A percentile compares a stretch with the other conserved stretches of the same genome.
Conservation (phyloP, 192 early-diverging fungal genomes). For the Coemansia sp. region DNA sequence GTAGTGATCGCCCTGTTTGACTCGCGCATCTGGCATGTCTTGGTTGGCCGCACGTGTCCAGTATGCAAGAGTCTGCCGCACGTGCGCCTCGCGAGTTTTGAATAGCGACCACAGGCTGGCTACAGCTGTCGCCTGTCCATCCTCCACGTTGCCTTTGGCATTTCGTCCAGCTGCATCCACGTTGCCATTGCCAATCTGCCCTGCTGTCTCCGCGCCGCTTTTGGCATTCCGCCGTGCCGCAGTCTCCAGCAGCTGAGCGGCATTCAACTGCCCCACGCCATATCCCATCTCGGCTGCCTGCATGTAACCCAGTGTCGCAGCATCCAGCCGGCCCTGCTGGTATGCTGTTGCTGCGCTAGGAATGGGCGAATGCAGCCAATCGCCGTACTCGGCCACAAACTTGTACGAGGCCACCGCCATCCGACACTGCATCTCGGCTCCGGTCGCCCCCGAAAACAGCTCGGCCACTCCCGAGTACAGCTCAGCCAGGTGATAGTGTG, state of each 20-base stretch:
- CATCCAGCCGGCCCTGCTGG: constrained; percentile 62
- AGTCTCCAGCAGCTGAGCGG: constrained; percentile 83
- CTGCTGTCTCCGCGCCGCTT: neutral
- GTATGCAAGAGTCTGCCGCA: constrained; percentile 72
- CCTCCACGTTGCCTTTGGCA: neutral
- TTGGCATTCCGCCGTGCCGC: neutral
- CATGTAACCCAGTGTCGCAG: constrained; percentile 71
- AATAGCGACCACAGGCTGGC: constrained; percentile 15
- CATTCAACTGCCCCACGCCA: constrained; percentile 85
- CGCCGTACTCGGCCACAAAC: constrained; percentile 77
- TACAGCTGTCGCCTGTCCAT: neutral
- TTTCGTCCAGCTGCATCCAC: too few species aligned
- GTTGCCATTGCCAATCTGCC: neutral
- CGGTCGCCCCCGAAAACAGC: constrained; percentile 51
- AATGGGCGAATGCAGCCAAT: constrained; percentile 78
- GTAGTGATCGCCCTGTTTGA: constrained; percentile 93
- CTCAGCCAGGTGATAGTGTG: constrained; percentile 79
- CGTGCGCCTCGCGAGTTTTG: constrained; percentile 2
- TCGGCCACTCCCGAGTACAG: constrained; percentile 58
- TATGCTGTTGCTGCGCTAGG: constrained; percentile 60
- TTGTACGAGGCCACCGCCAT: constrained; percentile 74
- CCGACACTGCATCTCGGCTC: constrained; percentile 58
- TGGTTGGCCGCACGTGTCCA: constrained; percentile 97
- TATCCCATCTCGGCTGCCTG: constrained; percentile 88
- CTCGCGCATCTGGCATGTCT: constrained; percentile 81